Evolutionary conservation across 2,329 filamentous ascomycete species (phyloP).

Genomic region (Fusarium goolgardi): DNA sequence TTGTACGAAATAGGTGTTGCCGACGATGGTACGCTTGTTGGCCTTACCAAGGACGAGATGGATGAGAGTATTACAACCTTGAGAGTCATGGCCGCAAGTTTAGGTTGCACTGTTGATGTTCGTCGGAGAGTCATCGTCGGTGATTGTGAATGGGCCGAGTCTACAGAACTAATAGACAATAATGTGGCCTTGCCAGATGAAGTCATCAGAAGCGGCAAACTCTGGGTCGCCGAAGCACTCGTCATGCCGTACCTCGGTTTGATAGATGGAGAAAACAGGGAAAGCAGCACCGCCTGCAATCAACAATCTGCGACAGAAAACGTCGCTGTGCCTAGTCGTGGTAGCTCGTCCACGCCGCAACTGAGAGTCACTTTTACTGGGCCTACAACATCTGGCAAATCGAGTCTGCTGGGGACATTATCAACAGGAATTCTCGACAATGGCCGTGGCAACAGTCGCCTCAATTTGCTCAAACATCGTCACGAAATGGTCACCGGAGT

Average conservation of each 20-base stretch:
- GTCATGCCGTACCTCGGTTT: conserved; percentile 77
- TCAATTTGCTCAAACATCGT: conserved; percentile 89
- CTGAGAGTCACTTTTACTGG: conserved; percentile 89
- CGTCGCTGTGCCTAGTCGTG: conserved; percentile 52
- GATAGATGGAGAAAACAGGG: conserved; percentile 18
- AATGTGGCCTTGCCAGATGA: conserved; percentile 38
- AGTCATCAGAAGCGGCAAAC: conserved; percentile 58
- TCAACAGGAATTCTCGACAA: conserved; percentile 92
- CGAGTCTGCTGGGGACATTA: conserved; percentile 86
- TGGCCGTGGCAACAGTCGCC: conserved; percentile 86
- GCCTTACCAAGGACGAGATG: conserved; percentile 89
- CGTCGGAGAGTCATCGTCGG: conserved; percentile 86
- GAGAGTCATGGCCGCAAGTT: conserved; percentile 88
- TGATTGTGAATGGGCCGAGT: conserved; percentile 79
- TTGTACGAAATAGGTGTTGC: conserved; percentile 97
- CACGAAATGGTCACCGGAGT: conserved; percentile 93
- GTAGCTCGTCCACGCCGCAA: conserved; percentile 73
- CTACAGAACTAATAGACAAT: conserved; percentile 48
- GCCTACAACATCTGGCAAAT: conserved; percentile 91
- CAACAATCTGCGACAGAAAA: conserved; percentile 21
- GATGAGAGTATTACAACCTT: conserved; percentile 89
- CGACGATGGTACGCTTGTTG: conserved; percentile 91
- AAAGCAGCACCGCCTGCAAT: not conserved
- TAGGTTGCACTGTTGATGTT: conserved; percentile 87
- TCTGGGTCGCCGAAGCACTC: conserved; percentile 91